These are phyloP conservation scores for Fraxinus americana DNA, from an alignment of 257 asterid genomes.

Conservation along the genomic window DNA sequence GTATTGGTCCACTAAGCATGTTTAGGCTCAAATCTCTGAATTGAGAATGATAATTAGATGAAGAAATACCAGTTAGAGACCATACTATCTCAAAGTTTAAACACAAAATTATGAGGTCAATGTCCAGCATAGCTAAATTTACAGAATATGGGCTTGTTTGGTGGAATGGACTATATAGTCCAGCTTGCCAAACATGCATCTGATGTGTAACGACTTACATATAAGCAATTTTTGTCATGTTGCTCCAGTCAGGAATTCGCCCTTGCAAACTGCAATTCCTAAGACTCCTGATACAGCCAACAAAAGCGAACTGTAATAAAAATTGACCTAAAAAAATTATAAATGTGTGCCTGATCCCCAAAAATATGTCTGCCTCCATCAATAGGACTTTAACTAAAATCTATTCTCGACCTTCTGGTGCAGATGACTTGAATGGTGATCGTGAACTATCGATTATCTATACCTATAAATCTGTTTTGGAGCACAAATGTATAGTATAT, in stretches of 20 bases:
- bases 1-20: constrained; percentile 77
- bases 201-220: constrained; percentile 49
- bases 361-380: not conserved
- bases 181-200: no score
- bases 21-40: constrained; percentile 83
- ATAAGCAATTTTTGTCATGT: constrained; percentile 57
- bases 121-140: no score
- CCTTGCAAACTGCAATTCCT: constrained; percentile 95
- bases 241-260: constrained; percentile 78
- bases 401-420: not conserved
- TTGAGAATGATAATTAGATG: constrained; percentile 24
- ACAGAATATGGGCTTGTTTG: not conserved
- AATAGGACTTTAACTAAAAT: not conserved
- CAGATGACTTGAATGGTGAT: not conserved
- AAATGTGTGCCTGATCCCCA: not conserved
- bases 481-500: not conserved
- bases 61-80: constrained; percentile 1
- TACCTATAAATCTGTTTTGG: not conserved
- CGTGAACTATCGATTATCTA: not conserved
- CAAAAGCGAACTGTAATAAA: not conserved
- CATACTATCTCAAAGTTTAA: not conserved
- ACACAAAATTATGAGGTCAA: no score
- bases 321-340: not conserved
- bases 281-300: constrained; percentile 77
- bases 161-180: not conserved